Conservation (phyloP, 805 yeast species). For the Starmerella davenportii region DNA sequence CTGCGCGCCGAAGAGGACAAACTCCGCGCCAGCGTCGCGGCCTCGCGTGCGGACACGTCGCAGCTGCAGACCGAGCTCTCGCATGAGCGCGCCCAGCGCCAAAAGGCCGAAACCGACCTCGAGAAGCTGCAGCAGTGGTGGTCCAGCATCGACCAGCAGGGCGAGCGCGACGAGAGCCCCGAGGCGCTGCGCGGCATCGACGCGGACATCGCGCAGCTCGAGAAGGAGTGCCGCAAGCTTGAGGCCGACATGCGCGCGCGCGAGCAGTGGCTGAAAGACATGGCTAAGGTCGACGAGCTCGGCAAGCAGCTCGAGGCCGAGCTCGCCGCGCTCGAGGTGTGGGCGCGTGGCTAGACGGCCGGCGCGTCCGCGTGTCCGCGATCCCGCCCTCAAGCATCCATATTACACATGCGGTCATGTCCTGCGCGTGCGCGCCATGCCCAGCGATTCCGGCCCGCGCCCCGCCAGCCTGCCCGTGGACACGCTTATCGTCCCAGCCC, state of each 20-base stretch:
- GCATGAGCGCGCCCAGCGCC: neutral
- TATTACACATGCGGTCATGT: too few relatives aligned
- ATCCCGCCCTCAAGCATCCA: too few relatives aligned
- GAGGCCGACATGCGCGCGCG: neutral
- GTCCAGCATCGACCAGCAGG: neutral
- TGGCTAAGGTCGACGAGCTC: neutral
- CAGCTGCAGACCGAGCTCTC: neutral
- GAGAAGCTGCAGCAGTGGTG: neutral
- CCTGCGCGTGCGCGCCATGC: too few relatives aligned
- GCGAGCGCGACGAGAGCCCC: neutral
- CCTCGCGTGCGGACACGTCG: neutral
- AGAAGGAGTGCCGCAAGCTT: neutral
- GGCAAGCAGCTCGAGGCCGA: neutral
- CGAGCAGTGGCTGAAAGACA: constrained; percentile 1
- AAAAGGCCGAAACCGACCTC: neutral
- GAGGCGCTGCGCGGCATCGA: neutral
- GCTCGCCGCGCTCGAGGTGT: neutral
- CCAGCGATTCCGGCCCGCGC: too few relatives aligned
- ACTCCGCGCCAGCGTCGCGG: neutral
- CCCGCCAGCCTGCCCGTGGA: too few relatives aligned
- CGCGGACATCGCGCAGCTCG: neutral
- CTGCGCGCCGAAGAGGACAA: neutral
- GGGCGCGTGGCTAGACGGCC: neutral
- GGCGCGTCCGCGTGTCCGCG: too few relatives aligned
- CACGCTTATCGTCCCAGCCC: too few relatives aligned